A percentile compares a stretch with the other conserved stretches of the same genome.
Evolutionary conservation across 129 eudicot species (phyloP).

Genomic region (Tagetes patula): DNA sequence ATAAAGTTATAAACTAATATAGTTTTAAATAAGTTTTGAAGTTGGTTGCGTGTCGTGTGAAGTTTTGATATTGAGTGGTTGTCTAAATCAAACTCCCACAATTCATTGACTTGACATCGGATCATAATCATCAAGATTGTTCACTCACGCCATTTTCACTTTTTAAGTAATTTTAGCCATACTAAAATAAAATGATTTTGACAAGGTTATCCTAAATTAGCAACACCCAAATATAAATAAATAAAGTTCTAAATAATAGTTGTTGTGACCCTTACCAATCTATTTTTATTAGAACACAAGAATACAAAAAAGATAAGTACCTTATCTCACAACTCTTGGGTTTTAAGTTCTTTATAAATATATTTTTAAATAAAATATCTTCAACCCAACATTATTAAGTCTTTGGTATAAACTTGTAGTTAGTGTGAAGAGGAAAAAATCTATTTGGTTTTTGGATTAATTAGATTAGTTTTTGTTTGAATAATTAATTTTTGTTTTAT

Average conservation of each 20-base stretch:
- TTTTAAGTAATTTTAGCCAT: background rate
- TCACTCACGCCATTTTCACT: conserved; percentile 7
- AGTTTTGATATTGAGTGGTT: conserved; percentile 22
- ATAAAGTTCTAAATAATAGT: background rate
- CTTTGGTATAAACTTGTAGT: background rate
- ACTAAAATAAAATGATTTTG: background rate
- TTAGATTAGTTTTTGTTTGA: background rate
- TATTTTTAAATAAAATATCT: too few relatives aligned
- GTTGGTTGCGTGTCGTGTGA: conserved; percentile 14
- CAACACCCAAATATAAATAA: background rate
- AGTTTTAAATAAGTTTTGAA: background rate
- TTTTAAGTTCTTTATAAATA: too few relatives aligned
- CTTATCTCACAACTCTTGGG: too few relatives aligned
- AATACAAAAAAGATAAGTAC: too few relatives aligned
- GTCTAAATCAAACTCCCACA: conserved; percentile 20
- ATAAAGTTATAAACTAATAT: background rate
- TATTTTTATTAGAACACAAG: too few relatives aligned
- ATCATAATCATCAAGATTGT: background rate
- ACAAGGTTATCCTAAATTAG: background rate
- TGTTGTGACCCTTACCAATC: background rate
- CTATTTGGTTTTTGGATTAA: background rate
- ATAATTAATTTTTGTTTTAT: conserved; percentile 1
- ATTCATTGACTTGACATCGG: conserved; percentile 23
- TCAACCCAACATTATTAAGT: background rate
- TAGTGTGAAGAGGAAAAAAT: background rate